Evolutionary conservation across 495 filamentous ascomycete species (phyloP).

Genomic region (Penicillium silybi): DNA sequence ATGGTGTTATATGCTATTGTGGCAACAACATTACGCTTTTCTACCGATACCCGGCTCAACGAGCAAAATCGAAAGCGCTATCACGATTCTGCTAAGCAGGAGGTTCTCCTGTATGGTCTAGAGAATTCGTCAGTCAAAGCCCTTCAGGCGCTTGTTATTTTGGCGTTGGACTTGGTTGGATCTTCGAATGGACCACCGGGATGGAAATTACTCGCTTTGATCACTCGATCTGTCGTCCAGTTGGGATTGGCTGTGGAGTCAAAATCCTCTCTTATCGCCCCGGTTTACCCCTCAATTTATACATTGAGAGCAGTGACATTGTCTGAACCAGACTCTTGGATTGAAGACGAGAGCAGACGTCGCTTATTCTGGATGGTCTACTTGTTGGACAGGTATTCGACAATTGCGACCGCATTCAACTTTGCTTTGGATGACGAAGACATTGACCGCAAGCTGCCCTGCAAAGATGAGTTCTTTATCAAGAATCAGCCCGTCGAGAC

Average conservation of each 20-base stretch:
- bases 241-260: constrained; percentile 76
- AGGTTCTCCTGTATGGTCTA: constrained; percentile 76
- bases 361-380: constrained; percentile 93
- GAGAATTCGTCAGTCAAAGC: constrained; percentile 87
- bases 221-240: constrained; percentile 81
- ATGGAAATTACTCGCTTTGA: constrained; percentile 85
- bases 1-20: constrained; percentile 85
- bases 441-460: constrained; percentile 81
- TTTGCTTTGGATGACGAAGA: constrained; percentile 84
- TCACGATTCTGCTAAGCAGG: constrained; percentile 76
- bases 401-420: constrained; percentile 83
- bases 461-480: constrained; percentile 79
- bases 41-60: constrained; percentile 66
- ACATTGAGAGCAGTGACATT: constrained; percentile 77
- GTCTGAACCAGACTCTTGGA: constrained; percentile 76
- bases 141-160: constrained; percentile 77
- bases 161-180: constrained; percentile 74
- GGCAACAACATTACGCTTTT: constrained; percentile 79
- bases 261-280: constrained; percentile 68
- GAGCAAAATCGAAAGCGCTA: constrained; percentile 67
- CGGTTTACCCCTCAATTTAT: constrained; percentile 76
- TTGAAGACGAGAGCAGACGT: constrained; percentile 80
- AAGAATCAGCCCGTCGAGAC: constrained; percentile 81
- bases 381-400: constrained; percentile 81
- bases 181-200: constrained; percentile 79